Conservation (phyloP, 495 filamentous ascomycete species). For the Xylaria sp. region DNA sequence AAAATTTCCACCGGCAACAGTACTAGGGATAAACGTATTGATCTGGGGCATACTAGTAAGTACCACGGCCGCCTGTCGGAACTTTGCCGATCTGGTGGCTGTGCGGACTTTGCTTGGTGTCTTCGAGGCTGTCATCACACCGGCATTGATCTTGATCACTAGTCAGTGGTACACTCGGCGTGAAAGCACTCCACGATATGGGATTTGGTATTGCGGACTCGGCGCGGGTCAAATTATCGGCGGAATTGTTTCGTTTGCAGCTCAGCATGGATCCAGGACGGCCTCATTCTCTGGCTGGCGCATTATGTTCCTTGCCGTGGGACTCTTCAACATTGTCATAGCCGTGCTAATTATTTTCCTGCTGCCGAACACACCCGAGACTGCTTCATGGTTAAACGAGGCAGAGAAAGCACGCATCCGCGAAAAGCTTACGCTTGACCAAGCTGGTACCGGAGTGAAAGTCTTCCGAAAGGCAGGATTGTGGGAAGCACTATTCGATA, state of each 20-base stretch:
- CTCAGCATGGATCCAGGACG: slow-evolving; percentile 59
- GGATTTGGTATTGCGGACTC: slow-evolving; percentile 69
- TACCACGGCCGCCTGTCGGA: slow-evolving; percentile 55
- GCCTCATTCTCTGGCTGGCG: slow-evolving; percentile 62
- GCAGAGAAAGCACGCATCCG: slow-evolving; percentile 48
- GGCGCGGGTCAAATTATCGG: slow-evolving; percentile 69
- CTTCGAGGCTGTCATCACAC: slow-evolving; percentile 69
- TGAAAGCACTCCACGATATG: slow-evolving; percentile 66
- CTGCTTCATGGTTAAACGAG: slow-evolving; percentile 57
- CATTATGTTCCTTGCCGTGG: slow-evolving; percentile 67
- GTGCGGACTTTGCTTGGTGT: slow-evolving; percentile 65
- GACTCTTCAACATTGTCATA: slow-evolving; percentile 56
- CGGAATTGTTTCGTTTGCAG: slow-evolving; percentile 65
- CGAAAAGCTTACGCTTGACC: slow-evolving; percentile 41
- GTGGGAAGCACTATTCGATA: slow-evolving; percentile 24
- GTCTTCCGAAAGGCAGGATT: slow-evolving; percentile 45
- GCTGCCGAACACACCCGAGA: slow-evolving; percentile 61
- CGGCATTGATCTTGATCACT: slow-evolving; percentile 62
- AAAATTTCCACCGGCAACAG: slow-evolving; percentile 54
- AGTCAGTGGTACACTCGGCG: slow-evolving; percentile 68
- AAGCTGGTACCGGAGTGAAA: slow-evolving; percentile 57
- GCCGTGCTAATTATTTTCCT: slow-evolving; percentile 52
- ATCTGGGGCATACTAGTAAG: slow-evolving; percentile 57
- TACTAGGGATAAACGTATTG: slow-evolving; percentile 53
- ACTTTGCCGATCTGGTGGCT: slow-evolving; percentile 38